These are phyloP conservation scores for Spizellomyces punctatus DNA, from an alignment of 192 early-diverging fungal genomes.

Conservation along the genomic window DNA sequence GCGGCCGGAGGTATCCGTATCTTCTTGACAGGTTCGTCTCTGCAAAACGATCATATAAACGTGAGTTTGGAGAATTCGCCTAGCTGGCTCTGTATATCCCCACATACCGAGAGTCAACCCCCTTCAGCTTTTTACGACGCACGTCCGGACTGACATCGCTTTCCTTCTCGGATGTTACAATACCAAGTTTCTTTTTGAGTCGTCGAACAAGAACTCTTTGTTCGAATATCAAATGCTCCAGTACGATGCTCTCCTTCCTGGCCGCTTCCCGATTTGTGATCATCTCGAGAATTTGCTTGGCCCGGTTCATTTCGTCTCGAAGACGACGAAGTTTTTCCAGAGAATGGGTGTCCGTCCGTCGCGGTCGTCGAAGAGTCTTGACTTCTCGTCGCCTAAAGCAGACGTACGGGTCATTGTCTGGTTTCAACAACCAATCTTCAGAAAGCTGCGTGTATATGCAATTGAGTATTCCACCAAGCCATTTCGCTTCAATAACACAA, in stretches of 20 bases:
- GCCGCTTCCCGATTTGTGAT: constrained; percentile 76
- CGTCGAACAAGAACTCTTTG: constrained; percentile 63
- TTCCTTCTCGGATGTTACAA: constrained; percentile 57
- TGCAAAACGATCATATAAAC: constrained; percentile 6
- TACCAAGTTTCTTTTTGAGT: constrained; percentile 68
- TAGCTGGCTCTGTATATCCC: not conserved
- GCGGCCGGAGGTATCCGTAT: constrained; percentile 66
- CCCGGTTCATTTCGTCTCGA: constrained; percentile 76
- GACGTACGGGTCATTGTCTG: constrained; percentile 90
- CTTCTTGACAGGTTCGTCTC: constrained; percentile 37
- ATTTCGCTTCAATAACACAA: not conserved
- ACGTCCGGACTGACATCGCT: constrained; percentile 41
- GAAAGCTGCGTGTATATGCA: constrained; percentile 13
- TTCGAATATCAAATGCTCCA: constrained; percentile 80
- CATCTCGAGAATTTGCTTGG: constrained; percentile 77
- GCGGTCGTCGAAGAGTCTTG: constrained; percentile 81
- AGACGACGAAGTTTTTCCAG: constrained; percentile 84
- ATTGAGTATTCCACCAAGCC: not conserved
- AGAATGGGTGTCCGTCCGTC: constrained; percentile 82
- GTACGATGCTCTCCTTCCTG: constrained; percentile 70
- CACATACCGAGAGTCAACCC: constrained; percentile 47
- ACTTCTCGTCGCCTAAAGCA: constrained; percentile 97
- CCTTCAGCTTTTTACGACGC: constrained; percentile 30
- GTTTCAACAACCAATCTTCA: constrained; percentile 61
- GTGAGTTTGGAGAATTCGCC: not conserved